Percentiles rank a stretch among this genome's conserved stretches.
Conservation (phyloP, 768 basidiomycete species). For the Suillus americanus region DNA sequence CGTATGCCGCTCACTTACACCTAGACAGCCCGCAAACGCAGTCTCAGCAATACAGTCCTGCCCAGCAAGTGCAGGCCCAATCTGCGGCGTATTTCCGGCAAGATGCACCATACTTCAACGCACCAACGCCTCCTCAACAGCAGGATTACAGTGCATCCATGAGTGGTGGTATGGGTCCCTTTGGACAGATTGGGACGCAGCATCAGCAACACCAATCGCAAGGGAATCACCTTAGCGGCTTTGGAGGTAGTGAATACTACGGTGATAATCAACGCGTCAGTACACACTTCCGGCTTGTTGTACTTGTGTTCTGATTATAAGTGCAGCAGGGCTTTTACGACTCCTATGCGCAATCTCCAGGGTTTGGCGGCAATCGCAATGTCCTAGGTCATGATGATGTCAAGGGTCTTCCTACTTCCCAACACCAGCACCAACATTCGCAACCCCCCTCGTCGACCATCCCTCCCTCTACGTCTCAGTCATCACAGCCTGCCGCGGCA, state of each 20-base stretch:
- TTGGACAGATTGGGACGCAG: slow-evolving; percentile 52
- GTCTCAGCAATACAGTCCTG: slow-evolving; percentile 25
- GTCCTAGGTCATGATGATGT: slow-evolving; percentile 74
- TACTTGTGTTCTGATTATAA: slow-evolving; percentile 12
- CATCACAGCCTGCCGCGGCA: slow-evolving; percentile 56
- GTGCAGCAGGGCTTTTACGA: slow-evolving; percentile 71
- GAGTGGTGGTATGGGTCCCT: slow-evolving; percentile 31
- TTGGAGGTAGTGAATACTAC: slow-evolving; percentile 69
- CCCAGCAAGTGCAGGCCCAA: slow-evolving; percentile 35
- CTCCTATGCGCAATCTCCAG: slow-evolving; percentile 62
- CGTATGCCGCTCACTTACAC: slow-evolving; percentile 66
- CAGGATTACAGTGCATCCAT: slow-evolving; percentile 53
- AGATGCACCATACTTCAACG: slow-evolving; percentile 74
- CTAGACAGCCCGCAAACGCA: slow-evolving; percentile 52
- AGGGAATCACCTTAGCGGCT: slow-evolving; percentile 48
- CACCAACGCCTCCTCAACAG: slow-evolving; percentile 67
- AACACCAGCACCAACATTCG: slow-evolving; percentile 39
- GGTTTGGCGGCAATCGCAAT: slow-evolving; percentile 59
- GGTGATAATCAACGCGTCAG: slow-evolving; percentile 64
- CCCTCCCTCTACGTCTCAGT: slow-evolving; percentile 53
- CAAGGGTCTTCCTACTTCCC: slow-evolving; percentile 63
- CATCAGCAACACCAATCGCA: slow-evolving; percentile 60
- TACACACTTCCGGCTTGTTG: slow-evolving; percentile 9
- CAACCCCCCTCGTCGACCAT: slow-evolving; percentile 44
- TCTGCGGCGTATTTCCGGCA: slow-evolving; percentile 61